phyloP scores from a whole-genome alignment of 192 early-diverging fungal genomes.

The Entophlyctis helioformis region DNA sequence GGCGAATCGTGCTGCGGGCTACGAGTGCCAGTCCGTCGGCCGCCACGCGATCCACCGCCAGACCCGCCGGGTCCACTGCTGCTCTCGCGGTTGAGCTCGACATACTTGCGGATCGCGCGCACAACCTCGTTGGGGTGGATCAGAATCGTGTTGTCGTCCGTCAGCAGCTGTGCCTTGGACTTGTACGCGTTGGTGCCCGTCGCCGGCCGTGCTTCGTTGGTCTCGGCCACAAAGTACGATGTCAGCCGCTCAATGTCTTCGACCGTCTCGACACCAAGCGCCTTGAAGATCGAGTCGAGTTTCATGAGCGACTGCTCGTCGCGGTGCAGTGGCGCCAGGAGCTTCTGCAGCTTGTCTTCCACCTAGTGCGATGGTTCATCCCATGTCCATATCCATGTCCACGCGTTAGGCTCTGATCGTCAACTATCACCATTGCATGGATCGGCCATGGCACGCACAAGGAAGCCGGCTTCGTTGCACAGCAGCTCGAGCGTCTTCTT shows the following conservation, averaged over 20 bases:
- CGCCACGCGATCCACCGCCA: slow-evolving; percentile 1
- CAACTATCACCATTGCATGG: background rate
- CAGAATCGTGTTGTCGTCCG: background rate
- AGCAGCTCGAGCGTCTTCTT: slow-evolving; percentile 35
- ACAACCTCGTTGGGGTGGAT: slow-evolving; percentile 42
- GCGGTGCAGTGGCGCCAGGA: slow-evolving; percentile 32
- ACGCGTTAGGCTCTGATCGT: no score
- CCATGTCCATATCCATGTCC: no score
- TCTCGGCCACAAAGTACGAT: slow-evolving; percentile 20
- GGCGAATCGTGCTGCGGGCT: no score
- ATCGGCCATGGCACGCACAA: slow-evolving; percentile 10
- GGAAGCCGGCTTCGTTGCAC: slow-evolving; percentile 40
- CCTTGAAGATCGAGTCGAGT: slow-evolving; percentile 46
- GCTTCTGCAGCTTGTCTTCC: slow-evolving; percentile 46
- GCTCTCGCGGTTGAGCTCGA: slow-evolving; percentile 8
- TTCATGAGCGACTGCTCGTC: slow-evolving; percentile 43
- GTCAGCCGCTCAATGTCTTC: slow-evolving; percentile 38
- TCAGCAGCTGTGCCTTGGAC: slow-evolving; percentile 5
- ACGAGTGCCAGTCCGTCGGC: no score
- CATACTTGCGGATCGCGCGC: slow-evolving; percentile 22
- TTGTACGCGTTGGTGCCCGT: background rate
- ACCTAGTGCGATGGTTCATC: no score
- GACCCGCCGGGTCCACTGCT: background rate
- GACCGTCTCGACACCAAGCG: slow-evolving; percentile 37
- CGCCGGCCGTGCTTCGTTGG: background rate